Evolutionary conservation across 2,329 filamentous ascomycete species (phyloP).

Genomic region (Byssochlamys sp.): DNA sequence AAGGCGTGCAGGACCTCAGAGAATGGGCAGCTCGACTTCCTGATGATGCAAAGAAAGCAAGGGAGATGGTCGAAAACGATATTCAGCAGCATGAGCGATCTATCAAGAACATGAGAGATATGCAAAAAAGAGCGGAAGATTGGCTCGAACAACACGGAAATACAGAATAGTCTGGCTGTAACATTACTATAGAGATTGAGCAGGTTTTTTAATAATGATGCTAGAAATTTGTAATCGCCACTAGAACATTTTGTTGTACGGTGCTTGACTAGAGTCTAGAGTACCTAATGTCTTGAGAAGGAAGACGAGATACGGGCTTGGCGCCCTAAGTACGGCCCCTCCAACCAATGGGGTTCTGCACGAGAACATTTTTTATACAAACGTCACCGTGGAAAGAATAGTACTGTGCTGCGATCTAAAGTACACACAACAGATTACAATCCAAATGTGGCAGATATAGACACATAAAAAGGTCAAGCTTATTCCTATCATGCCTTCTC

Average conservation of each 20-base stretch:
- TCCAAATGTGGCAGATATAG: background rate
- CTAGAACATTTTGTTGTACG: too few species aligned
- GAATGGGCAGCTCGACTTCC: background rate
- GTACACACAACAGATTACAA: background rate
- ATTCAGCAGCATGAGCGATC: background rate
- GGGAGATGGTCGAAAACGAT: background rate
- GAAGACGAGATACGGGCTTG: background rate
- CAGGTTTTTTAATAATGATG: too few species aligned
- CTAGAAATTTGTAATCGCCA: too few species aligned
- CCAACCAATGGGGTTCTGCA: background rate
- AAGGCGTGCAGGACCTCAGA: background rate
- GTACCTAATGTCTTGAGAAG: background rate
- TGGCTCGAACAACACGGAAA: background rate
- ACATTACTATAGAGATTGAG: background rate
- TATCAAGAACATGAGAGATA: background rate
- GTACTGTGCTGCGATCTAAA: background rate
- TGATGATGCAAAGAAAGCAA: background rate
- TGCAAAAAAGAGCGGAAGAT: background rate
- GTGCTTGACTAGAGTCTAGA: too few species aligned
- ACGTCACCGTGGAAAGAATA: background rate
- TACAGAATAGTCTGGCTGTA: background rate
- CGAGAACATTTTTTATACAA: background rate
- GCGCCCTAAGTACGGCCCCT: background rate
- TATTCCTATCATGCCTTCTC: slow-evolving; percentile 24
- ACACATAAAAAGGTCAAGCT: background rate